Conservation (phyloP, 352 stramenopile species). For the Pythium scleroteichum region DNA sequence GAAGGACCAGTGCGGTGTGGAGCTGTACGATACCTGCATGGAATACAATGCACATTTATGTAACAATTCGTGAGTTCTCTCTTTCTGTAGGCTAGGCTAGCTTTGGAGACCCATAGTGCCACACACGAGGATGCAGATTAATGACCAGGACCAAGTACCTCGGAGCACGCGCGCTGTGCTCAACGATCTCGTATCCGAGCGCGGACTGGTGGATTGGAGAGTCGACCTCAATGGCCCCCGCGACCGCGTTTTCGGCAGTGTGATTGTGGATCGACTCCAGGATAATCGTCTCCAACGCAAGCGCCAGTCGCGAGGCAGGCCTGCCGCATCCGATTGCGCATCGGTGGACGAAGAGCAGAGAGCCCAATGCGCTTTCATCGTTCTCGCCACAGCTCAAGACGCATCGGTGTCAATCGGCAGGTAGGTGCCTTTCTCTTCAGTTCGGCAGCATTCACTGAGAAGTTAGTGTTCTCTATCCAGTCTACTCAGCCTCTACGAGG, state of each 20-base stretch:
- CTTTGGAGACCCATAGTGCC: too few relatives aligned
- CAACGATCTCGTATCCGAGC: conserved; percentile 11
- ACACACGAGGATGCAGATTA: too few relatives aligned
- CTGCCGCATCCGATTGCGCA: not conserved
- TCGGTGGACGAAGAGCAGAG: not conserved
- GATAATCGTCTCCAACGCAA: conserved; percentile 21
- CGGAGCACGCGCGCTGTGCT: conserved; percentile 1
- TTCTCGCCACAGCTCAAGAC: conserved; percentile 8
- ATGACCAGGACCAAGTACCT: too few relatives aligned
- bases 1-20: too few relatives aligned
- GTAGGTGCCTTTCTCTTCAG: conserved; percentile 19
- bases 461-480: too few relatives aligned
- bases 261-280: conserved; percentile 7
- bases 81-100: too few relatives aligned
- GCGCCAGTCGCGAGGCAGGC: conserved; percentile 9
- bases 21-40: too few relatives aligned
- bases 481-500: too few relatives aligned
- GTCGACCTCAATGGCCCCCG: not conserved
- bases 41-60: too few relatives aligned
- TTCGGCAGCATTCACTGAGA: too few relatives aligned
- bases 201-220: conserved; percentile 14
- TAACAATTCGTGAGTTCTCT: too few relatives aligned
- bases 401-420: conserved; percentile 11
- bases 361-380: conserved; percentile 6
- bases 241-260: conserved; percentile 13